Evolutionary conservation across 2,329 filamentous ascomycete species (phyloP), one percentile per base, ranked within the genome.

Genomic region (Colletotrichum ledebouriae): DNA sequence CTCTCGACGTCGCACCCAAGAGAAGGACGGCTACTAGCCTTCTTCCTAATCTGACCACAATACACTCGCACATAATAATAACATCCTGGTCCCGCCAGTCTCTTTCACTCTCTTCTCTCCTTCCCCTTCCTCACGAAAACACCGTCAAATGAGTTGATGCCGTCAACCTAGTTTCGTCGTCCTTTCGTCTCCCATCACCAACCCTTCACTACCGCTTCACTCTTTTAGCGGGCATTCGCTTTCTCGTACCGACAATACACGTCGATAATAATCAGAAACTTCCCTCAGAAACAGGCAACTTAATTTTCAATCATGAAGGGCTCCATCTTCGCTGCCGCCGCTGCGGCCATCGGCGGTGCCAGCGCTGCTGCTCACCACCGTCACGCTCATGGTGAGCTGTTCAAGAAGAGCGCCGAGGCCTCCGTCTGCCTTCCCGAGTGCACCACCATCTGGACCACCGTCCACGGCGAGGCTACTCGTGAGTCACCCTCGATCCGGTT

Each of bases 211-310:
- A 90, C 90, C 90, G 90, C 90, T 93, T 93, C 91, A 93, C 89
- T 93, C 92, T 80, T 94, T 94, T 83, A 94, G 92, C 92, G 92
- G 92, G 88, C 90, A 89, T 84, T 92, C 90, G 82, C 92, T 91
- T 68, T 42, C 22, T 20, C 34, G 61, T 49, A 39, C 47, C 61
- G 66, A 79, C 75, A 63, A 39, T 22, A 44, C 33, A 67, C 41
- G 67, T 71, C 64, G 68, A 76, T 73, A 74, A 74, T 73, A 74
- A 67, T 74, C 71, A 75, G 72, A 74, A 73, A 75, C 72, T 6
- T 61, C 67, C 59, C 64, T 64, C 55, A 63, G 62, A 69, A 71
- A 71, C 61, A 72, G 74, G 72, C 73, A 73, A 77, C 77, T 74
- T 74, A 78, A 74, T 66, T 74, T 66, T 74, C 78, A 83, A 91